Percentiles rank a stretch among this genome's conserved stretches.
These are phyloP conservation scores for Globisporangium uncinulatum DNA, from an alignment of 352 stramenopile genomes.

Conservation along the genomic window DNA sequence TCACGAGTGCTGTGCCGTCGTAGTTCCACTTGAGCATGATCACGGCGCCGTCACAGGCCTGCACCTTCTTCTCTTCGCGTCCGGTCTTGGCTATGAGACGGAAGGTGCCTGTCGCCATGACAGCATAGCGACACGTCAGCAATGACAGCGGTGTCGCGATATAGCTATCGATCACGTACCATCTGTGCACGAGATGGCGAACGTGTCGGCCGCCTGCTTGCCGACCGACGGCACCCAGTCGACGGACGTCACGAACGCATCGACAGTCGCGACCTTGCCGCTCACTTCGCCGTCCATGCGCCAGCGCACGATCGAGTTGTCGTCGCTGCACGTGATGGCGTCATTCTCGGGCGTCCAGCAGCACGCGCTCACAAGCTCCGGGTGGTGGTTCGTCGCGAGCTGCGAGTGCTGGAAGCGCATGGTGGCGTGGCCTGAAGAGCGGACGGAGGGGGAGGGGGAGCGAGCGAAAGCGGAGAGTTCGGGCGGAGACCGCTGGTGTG, in stretches of 20 bases:
- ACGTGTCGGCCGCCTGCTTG: slow-evolving; percentile 77
- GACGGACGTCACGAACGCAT: slow-evolving; percentile 72
- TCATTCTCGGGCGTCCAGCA: slow-evolving; percentile 89
- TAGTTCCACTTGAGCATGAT: slow-evolving; percentile 92
- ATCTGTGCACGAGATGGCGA: slow-evolving; percentile 89
- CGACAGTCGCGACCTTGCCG: slow-evolving; percentile 61
- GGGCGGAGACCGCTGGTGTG: no score
- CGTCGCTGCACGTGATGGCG: slow-evolving; percentile 82
- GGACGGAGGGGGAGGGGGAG: neutral
- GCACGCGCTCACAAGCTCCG: slow-evolving; percentile 76
- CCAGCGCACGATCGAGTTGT: slow-evolving; percentile 81
- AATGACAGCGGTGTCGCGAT: no score
- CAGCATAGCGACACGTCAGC: no score
- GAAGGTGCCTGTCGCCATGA: slow-evolving; percentile 49
- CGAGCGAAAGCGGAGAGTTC: neutral
- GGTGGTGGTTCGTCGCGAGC: slow-evolving; percentile 65
- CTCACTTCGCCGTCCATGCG: slow-evolving; percentile 81
- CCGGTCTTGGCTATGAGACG: slow-evolving; percentile 87
- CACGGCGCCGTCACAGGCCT: slow-evolving; percentile 78
- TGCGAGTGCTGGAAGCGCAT: slow-evolving; percentile 84
- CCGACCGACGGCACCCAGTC: slow-evolving; percentile 81
- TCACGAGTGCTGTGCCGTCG: slow-evolving; percentile 88
- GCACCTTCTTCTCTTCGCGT: slow-evolving; percentile 90
- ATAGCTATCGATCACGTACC: slow-evolving; percentile 13
- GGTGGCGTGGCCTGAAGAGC: no score